Evolutionary conservation across 345 rosid genomes (phyloP).

Genomic region (Citrus sinensis): DNA sequence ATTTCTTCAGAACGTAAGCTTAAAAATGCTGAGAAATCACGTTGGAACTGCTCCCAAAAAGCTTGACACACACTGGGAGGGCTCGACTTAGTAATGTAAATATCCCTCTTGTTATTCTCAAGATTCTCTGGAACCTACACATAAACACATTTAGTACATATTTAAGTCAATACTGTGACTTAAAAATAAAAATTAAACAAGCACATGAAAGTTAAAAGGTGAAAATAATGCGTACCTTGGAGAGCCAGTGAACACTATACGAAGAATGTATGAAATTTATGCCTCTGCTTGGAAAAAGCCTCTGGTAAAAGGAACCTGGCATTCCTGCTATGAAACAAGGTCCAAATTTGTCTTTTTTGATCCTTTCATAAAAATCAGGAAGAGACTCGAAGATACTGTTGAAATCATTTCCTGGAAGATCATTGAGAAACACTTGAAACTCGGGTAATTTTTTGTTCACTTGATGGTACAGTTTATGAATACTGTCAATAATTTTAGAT

Average conservation of each 20-base stretch:
- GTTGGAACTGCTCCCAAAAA: constrained; percentile 39
- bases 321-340: constrained; percentile 33
- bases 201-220: no score
- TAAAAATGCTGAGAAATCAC: constrained; percentile 44
- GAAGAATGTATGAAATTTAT: constrained; percentile 37
- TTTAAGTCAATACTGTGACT: no score
- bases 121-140: constrained; percentile 24
- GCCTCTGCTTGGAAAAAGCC: constrained; percentile 35
- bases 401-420: constrained; percentile 48
- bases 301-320: constrained; percentile 51
- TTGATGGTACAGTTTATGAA: constrained; percentile 9
- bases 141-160: no score
- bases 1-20: constrained; percentile 40
- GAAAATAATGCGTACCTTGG: constrained; percentile 20
- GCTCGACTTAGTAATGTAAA: constrained; percentile 32
- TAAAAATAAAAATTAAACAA: no score
- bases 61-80: constrained; percentile 30
- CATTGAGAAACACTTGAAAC: constrained; percentile 37
- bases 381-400: constrained; percentile 29
- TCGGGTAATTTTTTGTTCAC: constrained; percentile 14
- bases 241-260: constrained; percentile 39
- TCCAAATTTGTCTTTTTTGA: neutral
- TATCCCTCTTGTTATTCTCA: constrained; percentile 15
- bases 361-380: constrained; percentile 6
- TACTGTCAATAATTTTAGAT: constrained; percentile 8